Evolutionary conservation across 1,139 yeast species (phyloP).

Genomic region (Spathaspora sp.): DNA sequence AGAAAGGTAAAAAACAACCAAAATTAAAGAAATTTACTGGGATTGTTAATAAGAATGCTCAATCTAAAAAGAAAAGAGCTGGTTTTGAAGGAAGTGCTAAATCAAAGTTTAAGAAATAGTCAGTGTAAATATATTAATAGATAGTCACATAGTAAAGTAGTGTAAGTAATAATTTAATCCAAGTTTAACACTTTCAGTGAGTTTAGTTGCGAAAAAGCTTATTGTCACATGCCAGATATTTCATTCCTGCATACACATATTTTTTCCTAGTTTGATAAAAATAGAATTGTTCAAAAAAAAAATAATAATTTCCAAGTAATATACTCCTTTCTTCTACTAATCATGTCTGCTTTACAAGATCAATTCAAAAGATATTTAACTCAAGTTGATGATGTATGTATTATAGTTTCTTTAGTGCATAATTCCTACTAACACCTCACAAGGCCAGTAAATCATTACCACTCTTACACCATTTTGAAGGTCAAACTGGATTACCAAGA

Average conservation of each 20-base stretch:
- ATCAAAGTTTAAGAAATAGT: constrained; percentile 27
- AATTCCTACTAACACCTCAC: constrained; percentile 2
- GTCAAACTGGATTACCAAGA: constrained; percentile 77
- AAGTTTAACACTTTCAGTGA: too few relatives aligned
- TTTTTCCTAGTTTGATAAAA: too few relatives aligned
- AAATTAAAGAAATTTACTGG: constrained; percentile 72
- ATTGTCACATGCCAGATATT: too few relatives aligned
- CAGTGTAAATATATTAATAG: neutral
- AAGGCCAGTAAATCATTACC: constrained; percentile 31
- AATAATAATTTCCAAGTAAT: too few relatives aligned
- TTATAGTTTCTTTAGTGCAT: neutral
- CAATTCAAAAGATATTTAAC: constrained; percentile 27
- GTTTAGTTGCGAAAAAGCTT: too few relatives aligned
- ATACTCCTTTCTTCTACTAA: too few relatives aligned
- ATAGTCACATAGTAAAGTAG: too few relatives aligned
- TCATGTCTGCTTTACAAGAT: constrained; percentile 27
- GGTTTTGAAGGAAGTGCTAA: constrained; percentile 59
- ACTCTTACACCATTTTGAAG: constrained; percentile 56
- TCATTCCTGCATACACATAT: too few relatives aligned
- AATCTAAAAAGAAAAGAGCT: constrained; percentile 46
- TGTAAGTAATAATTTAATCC: too few relatives aligned
- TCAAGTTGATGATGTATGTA: constrained; percentile 32
- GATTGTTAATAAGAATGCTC: constrained; percentile 33
- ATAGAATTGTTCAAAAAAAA: too few relatives aligned
- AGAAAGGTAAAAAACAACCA: constrained; percentile 64